Conservation (phyloP, 345 rosid species). For the Pugionium cornutum region DNA sequence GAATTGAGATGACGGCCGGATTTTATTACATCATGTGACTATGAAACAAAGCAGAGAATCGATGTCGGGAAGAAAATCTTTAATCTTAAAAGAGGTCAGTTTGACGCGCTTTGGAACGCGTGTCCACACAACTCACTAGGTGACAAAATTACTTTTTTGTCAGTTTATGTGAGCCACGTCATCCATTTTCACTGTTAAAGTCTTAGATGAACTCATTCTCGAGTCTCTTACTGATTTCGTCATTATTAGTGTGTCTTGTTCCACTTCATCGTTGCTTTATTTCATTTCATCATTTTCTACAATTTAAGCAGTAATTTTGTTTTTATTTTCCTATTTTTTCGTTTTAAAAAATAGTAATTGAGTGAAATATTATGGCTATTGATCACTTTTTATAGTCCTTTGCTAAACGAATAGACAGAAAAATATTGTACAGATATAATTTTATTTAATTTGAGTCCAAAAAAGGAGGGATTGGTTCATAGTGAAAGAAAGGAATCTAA, state of each 20-base stretch:
- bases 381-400: neutral
- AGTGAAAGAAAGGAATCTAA: constrained; percentile 68
- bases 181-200: constrained; percentile 17
- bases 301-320: no score
- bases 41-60: constrained; percentile 37
- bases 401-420: constrained; percentile 3
- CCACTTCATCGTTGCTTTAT: neutral
- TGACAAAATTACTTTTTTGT: constrained; percentile 32
- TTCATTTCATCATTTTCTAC: neutral
- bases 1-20: constrained; percentile 28
- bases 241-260: constrained; percentile 14
- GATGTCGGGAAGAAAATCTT: constrained; percentile 34
- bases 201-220: neutral
- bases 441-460: neutral
- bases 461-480: constrained; percentile 42
- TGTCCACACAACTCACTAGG: constrained; percentile 32
- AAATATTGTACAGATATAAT: constrained; percentile 4
- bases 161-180: constrained; percentile 35
- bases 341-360: no score
- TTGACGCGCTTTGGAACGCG: constrained; percentile 26
- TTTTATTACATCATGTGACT: constrained; percentile 30
- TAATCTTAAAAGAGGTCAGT: constrained; percentile 24
- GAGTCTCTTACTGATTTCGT: constrained; percentile 30
- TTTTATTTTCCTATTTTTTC: no score
- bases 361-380: no score